Evolutionary conservation across 179 eudicot species (phyloP).

Genomic region (Dionaea muscipula): DNA sequence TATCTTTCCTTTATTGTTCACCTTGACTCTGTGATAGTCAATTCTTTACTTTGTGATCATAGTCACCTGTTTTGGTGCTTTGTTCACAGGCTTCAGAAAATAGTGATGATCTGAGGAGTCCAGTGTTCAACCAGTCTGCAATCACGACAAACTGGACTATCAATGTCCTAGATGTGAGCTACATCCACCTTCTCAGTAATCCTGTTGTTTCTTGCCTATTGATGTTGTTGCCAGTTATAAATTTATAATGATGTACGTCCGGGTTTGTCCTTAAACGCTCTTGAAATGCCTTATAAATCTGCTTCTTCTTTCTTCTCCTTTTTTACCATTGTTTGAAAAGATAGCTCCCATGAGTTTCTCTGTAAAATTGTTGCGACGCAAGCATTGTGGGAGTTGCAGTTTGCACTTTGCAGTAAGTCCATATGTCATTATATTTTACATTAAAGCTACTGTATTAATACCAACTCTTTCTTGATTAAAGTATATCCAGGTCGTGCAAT

Average conservation of each 20-base stretch:
- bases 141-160: conserved; percentile 24
- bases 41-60: background rate
- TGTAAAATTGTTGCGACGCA: no score
- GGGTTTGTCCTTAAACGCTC: conserved; percentile 12
- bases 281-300: background rate
- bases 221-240: background rate
- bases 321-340: background rate
- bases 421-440: background rate
- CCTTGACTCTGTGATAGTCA: background rate
- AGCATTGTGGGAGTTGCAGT: background rate
- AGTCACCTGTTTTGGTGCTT: background rate
- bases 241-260: background rate
- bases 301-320: background rate
- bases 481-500: background rate
- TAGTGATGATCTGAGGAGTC: conserved; percentile 10
- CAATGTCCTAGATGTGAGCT: conserved; percentile 31
- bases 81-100: conserved; percentile 18
- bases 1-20: background rate
- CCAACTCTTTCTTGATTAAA: no score
- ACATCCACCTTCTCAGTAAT: background rate
- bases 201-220: background rate
- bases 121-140: conserved; percentile 11
- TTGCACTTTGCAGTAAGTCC: no score
- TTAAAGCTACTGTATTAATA: background rate
- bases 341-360: no score